Percentiles rank a stretch among this genome's conserved stretches.
phyloP scores from a whole-genome alignment of 257 asterid species.

The Solanum rostratum region DNA sequence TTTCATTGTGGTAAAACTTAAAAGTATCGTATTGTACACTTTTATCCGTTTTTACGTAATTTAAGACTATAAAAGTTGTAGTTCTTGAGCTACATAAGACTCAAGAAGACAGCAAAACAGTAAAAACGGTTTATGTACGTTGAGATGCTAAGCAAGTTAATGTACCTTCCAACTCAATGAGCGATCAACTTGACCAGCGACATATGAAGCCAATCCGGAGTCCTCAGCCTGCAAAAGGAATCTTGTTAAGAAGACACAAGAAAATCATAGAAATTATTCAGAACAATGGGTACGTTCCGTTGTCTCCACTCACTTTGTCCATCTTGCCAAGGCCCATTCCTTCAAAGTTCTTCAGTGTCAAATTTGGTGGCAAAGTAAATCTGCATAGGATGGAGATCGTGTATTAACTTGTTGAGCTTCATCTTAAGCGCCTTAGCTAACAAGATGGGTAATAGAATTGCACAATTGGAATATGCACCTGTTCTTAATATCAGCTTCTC shows the following conservation, averaged over 20 bases:
- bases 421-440: background rate
- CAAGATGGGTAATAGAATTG: background rate
- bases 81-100: background rate
- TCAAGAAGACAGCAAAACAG: background rate
- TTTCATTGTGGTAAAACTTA: no score
- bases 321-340: slow-evolving; percentile 76
- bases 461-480: slow-evolving; percentile 23
- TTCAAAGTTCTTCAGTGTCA: slow-evolving; percentile 78
- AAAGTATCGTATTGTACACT: no score
- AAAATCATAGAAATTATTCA: background rate
- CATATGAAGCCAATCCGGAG: slow-evolving; percentile 79
- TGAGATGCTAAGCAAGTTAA: background rate
- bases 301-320: slow-evolving; percentile 44
- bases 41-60: no score
- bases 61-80: no score
- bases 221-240: slow-evolving; percentile 40
- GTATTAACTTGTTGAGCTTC: background rate
- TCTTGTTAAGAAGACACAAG: background rate
- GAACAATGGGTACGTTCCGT: background rate
- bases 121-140: background rate
- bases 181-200: slow-evolving; percentile 86
- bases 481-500: slow-evolving; percentile 89
- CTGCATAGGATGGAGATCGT: background rate
- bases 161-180: slow-evolving; percentile 81
- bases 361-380: slow-evolving; percentile 45